Conservation (phyloP, 441 rosid genomes). For the Gossypium schwendimanii region DNA sequence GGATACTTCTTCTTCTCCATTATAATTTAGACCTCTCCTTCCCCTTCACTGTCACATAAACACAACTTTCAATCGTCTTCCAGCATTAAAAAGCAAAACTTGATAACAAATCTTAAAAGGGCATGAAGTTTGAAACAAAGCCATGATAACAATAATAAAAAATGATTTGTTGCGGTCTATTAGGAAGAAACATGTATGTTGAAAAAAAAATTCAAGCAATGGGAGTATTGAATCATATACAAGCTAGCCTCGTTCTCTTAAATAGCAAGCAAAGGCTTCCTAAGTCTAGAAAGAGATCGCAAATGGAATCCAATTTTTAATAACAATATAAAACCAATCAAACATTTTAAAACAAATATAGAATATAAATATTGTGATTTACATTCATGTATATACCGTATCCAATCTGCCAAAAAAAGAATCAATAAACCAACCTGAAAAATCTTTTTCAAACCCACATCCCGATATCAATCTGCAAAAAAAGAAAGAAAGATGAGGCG, state of each 20-base stretch:
- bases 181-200: not conserved
- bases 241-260: constrained; percentile 12
- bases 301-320: not conserved
- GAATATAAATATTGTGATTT: not conserved
- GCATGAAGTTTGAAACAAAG: not conserved
- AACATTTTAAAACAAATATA: not conserved
- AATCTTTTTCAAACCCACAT: not conserved
- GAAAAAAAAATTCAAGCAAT: constrained; percentile 4
- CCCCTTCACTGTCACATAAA: constrained; percentile 18
- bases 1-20: constrained; percentile 94
- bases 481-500: not conserved
- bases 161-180: not conserved
- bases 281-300: constrained; percentile 6
- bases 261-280: constrained; percentile 20
- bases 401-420: not conserved
- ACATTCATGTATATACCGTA: not conserved
- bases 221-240: not conserved
- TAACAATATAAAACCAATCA: not conserved
- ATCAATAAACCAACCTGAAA: constrained; percentile 3
- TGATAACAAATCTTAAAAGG: not conserved
- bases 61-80: not conserved
- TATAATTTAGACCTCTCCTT: constrained; percentile 11
- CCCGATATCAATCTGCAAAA: constrained; percentile 4
- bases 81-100: not conserved
- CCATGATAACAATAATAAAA: not conserved